Evolutionary conservation across 169 alveolate genomes (phyloP).

Genomic region (Eimeria falciformis): DNA sequence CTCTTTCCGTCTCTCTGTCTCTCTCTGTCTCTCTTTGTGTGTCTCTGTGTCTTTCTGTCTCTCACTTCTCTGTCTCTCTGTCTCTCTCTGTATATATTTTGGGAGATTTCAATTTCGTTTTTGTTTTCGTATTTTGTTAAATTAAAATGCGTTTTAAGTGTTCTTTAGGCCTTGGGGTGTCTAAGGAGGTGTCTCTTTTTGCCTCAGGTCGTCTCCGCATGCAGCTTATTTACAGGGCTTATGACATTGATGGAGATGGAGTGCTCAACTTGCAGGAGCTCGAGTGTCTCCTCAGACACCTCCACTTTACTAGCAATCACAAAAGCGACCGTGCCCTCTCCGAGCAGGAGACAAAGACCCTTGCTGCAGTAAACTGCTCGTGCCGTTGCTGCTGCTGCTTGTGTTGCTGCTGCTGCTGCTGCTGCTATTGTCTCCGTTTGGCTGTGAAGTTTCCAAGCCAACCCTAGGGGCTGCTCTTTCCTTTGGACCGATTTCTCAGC

Average conservation of each 20-base stretch:
- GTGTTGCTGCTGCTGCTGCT: conserved; percentile 2
- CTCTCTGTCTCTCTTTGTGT: too few species aligned
- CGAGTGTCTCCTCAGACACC: conserved; percentile 40
- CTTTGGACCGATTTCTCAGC: too few species aligned
- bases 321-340: not conserved
- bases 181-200: too few species aligned
- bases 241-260: conserved; percentile 56
- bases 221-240: conserved; percentile 52
- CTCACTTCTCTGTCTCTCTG: too few species aligned
- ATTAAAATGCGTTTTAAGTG: too few species aligned
- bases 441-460: not conserved
- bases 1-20: too few species aligned
- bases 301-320: conserved; percentile 32
- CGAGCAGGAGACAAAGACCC: not conserved
- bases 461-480: not conserved
- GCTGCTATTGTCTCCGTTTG: not conserved
- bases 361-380: not conserved
- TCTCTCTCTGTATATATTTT: too few species aligned
- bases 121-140: too few species aligned
- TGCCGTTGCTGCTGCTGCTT: not conserved
- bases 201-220: conserved; percentile 29
- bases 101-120: too few species aligned
- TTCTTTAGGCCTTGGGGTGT: too few species aligned
- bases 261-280: not conserved
- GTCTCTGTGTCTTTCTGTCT: too few species aligned